A percentile compares a stretch with the other conserved stretches of the same genome.
Conservation (phyloP, 176 grass and related monocot species). For the Calamus simplicifolius region DNA sequence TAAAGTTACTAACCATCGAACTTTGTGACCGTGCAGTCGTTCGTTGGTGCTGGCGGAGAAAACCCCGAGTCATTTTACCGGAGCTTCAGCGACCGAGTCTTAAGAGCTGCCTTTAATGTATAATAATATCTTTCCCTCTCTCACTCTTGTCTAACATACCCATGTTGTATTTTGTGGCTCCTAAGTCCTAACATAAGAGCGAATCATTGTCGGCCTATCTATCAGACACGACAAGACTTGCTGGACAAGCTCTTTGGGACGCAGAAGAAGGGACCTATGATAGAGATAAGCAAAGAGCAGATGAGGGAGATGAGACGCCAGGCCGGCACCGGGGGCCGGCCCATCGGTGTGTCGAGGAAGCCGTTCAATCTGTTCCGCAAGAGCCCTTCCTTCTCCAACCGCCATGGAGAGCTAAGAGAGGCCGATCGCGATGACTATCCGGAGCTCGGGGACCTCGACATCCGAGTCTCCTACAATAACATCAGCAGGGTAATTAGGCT, state of each 20-base stretch:
- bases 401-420: slow-evolving; percentile 55
- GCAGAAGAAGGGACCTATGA: slow-evolving; percentile 2
- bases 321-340: slow-evolving; percentile 25
- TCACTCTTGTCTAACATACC: too few species aligned
- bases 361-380: slow-evolving; percentile 48
- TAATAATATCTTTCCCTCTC: too few species aligned
- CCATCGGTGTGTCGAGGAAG: slow-evolving; percentile 26
- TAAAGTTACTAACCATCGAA: neutral
- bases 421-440: slow-evolving; percentile 48
- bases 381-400: slow-evolving; percentile 49
- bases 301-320: neutral
- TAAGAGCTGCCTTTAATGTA: slow-evolving; percentile 56
- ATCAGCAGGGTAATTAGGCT: slow-evolving; percentile 27
- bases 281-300: slow-evolving; percentile 46
- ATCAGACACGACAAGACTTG: neutral
- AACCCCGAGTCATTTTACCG: slow-evolving; percentile 41
- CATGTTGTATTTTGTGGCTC: too few species aligned
- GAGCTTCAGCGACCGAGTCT: slow-evolving; percentile 52
- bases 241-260: slow-evolving; percentile 4
- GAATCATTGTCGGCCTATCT: too few species aligned
- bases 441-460: slow-evolving; percentile 43
- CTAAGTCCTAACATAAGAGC: too few species aligned
- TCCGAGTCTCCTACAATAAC: slow-evolving; percentile 50
- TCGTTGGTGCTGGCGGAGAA: slow-evolving; percentile 48
- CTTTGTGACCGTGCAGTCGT: slow-evolving; percentile 25